Evolutionary conservation across 345 rosid species (phyloP).

Genomic region (Populus nigra): DNA sequence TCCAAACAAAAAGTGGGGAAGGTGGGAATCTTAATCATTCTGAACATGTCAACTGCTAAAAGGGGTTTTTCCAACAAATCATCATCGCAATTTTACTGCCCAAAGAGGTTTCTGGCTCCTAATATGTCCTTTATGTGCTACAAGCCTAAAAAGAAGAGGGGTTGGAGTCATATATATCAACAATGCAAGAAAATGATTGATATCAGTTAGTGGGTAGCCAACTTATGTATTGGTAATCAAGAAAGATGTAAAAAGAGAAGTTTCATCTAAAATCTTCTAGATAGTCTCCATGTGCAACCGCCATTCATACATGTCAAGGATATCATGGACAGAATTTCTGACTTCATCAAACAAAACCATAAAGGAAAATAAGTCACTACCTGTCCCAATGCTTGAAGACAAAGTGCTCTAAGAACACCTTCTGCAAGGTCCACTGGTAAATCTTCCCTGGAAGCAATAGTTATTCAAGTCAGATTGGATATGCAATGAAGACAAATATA

Average conservation of each 20-base stretch:
- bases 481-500: neutral
- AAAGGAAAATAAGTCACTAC: conserved; percentile 36
- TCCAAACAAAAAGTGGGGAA: neutral
- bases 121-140: neutral
- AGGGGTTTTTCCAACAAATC: neutral
- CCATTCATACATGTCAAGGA: neutral
- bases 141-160: neutral
- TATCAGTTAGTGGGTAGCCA: neutral
- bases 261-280: neutral
- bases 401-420: conserved; percentile 88
- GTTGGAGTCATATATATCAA: neutral
- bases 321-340: neutral
- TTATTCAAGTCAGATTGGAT: conserved; percentile 10
- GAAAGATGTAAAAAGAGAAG: neutral
- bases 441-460: conserved; percentile 57
- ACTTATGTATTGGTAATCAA: neutral
- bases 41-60: neutral
- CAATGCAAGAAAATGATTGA: neutral
- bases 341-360: conserved; percentile 15
- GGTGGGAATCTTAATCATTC: neutral
- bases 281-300: neutral
- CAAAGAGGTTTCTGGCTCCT: neutral
- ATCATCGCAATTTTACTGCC: neutral
- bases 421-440: conserved; percentile 91
- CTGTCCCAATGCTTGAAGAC: conserved; percentile 96